These are phyloP conservation scores for Ramaria rubella DNA, from an alignment of 768 basidiomycete species.

Conservation along the genomic window DNA sequence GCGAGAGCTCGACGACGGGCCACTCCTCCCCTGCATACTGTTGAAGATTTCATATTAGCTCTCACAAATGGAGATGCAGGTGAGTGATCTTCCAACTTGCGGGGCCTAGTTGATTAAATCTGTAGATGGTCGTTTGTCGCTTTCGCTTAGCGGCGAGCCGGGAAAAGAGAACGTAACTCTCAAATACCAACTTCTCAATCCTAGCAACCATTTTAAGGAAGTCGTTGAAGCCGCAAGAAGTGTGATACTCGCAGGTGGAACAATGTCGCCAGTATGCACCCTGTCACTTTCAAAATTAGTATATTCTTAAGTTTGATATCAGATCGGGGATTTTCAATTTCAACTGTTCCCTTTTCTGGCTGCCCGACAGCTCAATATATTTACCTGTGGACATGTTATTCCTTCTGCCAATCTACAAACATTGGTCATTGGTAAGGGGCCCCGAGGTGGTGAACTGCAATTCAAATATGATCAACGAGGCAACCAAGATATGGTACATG, in stretches of 20 bases:
- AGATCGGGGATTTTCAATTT: constrained; percentile 82
- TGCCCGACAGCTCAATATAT: constrained; percentile 56
- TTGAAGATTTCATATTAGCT: constrained; percentile 74
- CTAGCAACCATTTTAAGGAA: constrained; percentile 79
- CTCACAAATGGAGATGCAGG: constrained; percentile 76
- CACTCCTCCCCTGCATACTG: constrained; percentile 69
- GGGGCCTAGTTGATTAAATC: background rate
- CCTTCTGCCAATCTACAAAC: constrained; percentile 72
- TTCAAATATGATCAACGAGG: constrained; percentile 76
- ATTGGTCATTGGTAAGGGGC: constrained; percentile 67
- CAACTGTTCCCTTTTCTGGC: constrained; percentile 74
- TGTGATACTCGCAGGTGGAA: constrained; percentile 92
- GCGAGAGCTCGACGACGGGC: constrained; percentile 19
- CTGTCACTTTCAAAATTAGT: too few species aligned
- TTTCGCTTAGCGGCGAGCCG: constrained; percentile 38
- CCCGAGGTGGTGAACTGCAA: constrained; percentile 63
- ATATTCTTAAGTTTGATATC: too few species aligned
- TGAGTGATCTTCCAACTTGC: constrained; percentile 20
- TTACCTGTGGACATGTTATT: constrained; percentile 91
- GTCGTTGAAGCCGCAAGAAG: constrained; percentile 74
- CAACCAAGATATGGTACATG: constrained; percentile 55
- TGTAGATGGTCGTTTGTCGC: constrained; percentile 68
- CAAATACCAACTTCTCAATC: constrained; percentile 91
- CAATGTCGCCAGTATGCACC: constrained; percentile 86
- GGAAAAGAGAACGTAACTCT: constrained; percentile 51